phyloP scores from a whole-genome alignment of 805 yeast genomes.

The Sungouiella thailandica region DNA sequence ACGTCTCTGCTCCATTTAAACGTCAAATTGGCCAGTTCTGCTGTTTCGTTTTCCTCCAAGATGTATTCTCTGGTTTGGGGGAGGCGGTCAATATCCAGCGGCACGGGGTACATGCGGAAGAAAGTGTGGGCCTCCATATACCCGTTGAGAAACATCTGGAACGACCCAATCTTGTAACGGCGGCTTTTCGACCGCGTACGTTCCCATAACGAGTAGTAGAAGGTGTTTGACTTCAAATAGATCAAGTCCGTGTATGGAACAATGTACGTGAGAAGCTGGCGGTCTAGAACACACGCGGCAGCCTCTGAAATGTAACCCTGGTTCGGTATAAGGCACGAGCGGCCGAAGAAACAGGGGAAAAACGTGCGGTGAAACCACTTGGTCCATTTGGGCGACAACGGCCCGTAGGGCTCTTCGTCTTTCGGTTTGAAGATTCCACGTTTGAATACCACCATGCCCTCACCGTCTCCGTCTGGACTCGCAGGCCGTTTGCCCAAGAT shows the following conservation, averaged over 20 bases:
- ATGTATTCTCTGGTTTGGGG: slow-evolving; percentile 12
- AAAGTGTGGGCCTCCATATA: slow-evolving; percentile 61
- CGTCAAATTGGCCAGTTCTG: slow-evolving; percentile 6
- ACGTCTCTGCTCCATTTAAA: slow-evolving; percentile 53
- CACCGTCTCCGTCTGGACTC: slow-evolving; percentile 2
- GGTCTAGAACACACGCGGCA: slow-evolving; percentile 64
- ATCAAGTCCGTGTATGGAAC: slow-evolving; percentile 66
- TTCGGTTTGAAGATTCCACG: slow-evolving; percentile 72
- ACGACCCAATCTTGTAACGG: slow-evolving; percentile 55
- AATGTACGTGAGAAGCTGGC: slow-evolving; percentile 51
- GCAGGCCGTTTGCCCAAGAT: slow-evolving; percentile 18
- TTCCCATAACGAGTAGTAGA: slow-evolving; percentile 52
- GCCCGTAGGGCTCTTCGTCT: slow-evolving; percentile 79
- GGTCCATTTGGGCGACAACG: slow-evolving; percentile 73
- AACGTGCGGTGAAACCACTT: slow-evolving; percentile 73
- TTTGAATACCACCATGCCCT: slow-evolving; percentile 15
- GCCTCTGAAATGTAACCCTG: slow-evolving; percentile 68
- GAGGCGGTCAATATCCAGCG: slow-evolving; percentile 21
- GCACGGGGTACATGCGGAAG: slow-evolving; percentile 52
- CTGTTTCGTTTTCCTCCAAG: slow-evolving; percentile 8
- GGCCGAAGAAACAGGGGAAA: slow-evolving; percentile 73
- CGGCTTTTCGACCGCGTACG: slow-evolving; percentile 12
- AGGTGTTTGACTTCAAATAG: slow-evolving; percentile 41
- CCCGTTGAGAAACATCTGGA: slow-evolving; percentile 56
- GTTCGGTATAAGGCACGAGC: slow-evolving; percentile 69